phyloP scores from a whole-genome alignment of 768 basidiomycete species.

The Psilocybe cubensis region DNA sequence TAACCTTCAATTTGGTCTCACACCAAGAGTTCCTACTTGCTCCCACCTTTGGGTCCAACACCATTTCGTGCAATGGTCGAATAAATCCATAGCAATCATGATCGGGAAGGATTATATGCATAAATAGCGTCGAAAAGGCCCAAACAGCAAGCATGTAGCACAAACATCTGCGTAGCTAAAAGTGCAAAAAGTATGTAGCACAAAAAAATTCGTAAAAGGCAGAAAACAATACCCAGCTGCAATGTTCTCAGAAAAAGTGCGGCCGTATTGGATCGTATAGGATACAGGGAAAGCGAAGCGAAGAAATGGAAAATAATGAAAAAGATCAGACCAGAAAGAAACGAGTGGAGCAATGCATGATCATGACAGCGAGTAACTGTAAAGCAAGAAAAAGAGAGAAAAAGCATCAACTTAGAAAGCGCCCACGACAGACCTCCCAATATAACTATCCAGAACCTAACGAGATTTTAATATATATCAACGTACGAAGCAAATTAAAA shows the following conservation, averaged over 20 bases:
- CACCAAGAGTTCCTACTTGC: no score
- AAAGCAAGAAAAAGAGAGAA: background rate
- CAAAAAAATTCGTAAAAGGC: background rate
- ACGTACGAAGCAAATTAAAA: background rate
- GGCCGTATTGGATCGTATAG: background rate
- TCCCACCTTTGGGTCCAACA: no score
- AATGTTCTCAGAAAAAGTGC: background rate
- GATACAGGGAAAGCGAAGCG: background rate
- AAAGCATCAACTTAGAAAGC: no score
- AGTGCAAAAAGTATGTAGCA: background rate
- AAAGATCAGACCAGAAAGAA: background rate
- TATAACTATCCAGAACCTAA: constrained; percentile 34
- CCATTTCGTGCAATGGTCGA: no score
- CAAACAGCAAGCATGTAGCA: no score
- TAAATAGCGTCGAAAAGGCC: background rate
- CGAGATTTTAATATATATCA: background rate
- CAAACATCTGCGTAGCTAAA: background rate
- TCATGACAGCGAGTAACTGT: background rate
- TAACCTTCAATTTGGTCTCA: no score
- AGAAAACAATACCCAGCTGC: background rate
- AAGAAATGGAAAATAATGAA: background rate
- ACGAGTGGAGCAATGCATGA: background rate
- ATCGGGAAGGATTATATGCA: background rate
- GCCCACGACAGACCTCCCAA: constrained; percentile 31
- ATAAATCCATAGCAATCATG: no score